phyloP scores from a whole-genome alignment of 371 early-diverging fungal genomes.

The Actinomortierella wolfii region DNA sequence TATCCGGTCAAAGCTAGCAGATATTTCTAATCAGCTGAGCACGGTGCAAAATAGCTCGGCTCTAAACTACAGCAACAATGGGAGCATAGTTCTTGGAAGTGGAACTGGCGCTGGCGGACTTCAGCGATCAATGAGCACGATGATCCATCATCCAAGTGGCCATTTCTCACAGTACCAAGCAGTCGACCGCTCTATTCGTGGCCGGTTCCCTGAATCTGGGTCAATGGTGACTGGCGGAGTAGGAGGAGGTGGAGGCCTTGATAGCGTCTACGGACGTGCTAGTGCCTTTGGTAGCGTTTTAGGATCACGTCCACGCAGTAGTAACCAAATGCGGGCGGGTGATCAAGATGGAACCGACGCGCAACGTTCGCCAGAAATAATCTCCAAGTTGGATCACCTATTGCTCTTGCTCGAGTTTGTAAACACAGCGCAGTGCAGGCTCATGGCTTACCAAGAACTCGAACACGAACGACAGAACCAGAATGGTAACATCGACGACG shows the following conservation, averaged over 20 bases:
- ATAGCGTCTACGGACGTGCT: too few species aligned
- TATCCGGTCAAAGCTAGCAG: slow-evolving; percentile 39
- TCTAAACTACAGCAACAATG: slow-evolving; percentile 16
- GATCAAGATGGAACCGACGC: too few species aligned
- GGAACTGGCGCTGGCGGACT: slow-evolving; percentile 16
- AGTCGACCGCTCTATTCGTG: too few species aligned
- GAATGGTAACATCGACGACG: slow-evolving; percentile 24
- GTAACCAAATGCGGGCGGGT: too few species aligned
- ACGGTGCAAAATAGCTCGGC: neutral
- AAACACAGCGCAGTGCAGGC: slow-evolving; percentile 40
- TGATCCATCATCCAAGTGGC: slow-evolving; percentile 17
- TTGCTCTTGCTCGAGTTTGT: slow-evolving; percentile 39
- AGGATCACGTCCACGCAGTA: too few species aligned
- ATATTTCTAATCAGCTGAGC: slow-evolving; percentile 25
- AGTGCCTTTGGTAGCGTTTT: too few species aligned
- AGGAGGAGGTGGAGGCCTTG: too few species aligned
- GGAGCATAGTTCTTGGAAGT: neutral
- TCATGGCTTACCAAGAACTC: slow-evolving; percentile 46
- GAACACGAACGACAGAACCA: slow-evolving; percentile 18
- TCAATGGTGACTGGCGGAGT: too few species aligned
- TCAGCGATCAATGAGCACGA: slow-evolving; percentile 35
- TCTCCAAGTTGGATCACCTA: slow-evolving; percentile 36
- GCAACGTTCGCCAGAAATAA: slow-evolving; percentile 4
- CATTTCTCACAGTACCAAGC: neutral
- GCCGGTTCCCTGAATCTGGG: too few species aligned